Percentiles rank a stretch among this genome's conserved stretches.
Evolutionary conservation across 108 stramenopile species (phyloP).

Genomic region (Schizochytrium sp.): DNA sequence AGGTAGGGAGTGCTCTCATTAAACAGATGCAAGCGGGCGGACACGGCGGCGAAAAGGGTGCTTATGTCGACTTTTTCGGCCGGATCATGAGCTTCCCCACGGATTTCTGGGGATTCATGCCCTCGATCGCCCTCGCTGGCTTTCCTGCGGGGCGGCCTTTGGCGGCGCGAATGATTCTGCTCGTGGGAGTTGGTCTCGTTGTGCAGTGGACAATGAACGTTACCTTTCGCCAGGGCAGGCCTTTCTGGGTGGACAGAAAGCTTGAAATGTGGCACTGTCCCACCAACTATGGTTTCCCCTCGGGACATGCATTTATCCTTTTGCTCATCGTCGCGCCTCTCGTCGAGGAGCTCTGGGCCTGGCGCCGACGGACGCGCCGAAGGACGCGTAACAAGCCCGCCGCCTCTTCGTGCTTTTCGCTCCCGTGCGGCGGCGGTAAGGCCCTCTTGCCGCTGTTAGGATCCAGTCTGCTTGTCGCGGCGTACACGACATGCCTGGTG

Average conservation of each 20-base stretch:
- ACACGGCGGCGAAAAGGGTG: not conserved
- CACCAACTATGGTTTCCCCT: not conserved
- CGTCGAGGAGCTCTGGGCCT: not conserved
- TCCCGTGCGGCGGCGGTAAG: not conserved
- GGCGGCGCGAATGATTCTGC: not conserved
- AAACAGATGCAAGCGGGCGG: not conserved
- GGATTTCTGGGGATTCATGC: not conserved
- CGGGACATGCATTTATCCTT: not conserved
- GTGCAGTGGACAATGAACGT: not conserved
- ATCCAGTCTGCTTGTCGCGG: not conserved
- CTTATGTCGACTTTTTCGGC: not conserved
- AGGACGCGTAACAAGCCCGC: not conserved
- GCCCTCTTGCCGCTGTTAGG: not conserved
- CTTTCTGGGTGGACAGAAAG: not conserved
- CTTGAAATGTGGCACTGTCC: slow-evolving; percentile 5
- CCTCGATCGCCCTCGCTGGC: not conserved
- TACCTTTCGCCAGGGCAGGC: not conserved
- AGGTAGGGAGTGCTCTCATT: not conserved
- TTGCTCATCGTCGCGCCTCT: not conserved
- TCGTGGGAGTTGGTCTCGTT: not conserved
- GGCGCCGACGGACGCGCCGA: too few relatives aligned
- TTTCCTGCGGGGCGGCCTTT: not conserved
- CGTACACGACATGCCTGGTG: not conserved
- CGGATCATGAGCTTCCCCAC: not conserved
- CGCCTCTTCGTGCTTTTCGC: not conserved